Base-by-base conservation (phyloP, 257 asterid genomes). In the Ophiorrhiza pumila region DNA sequence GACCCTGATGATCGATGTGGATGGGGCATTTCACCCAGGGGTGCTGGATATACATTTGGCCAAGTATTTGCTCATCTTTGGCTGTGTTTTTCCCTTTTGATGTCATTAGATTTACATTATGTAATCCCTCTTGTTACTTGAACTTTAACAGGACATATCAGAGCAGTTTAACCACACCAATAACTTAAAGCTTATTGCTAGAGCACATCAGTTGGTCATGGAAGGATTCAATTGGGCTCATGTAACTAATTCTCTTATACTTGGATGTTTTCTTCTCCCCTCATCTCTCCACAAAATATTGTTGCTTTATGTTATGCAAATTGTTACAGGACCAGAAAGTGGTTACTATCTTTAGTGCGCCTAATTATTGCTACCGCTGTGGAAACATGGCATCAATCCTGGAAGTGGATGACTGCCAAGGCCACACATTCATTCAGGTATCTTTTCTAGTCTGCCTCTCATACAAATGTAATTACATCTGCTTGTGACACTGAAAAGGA, bases 151-250 rank as follows among this genome's bases (percentile, higher is more conserved):
- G 97, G 97, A 91, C 74, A 91, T 91, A 81, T 90, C 96, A 0
- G 97, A 88, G 89, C 93, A 90, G 77, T 90, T 90, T 60, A 87
- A 90, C 78, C 93, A 87, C 52, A 83, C 93, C 13, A 88, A 88
- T 78, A 83, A 80, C 73, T 85, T 90, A 82, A 90, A 87, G 85
- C 91, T 90, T 59, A 90, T 88, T 80, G 96, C 91, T 43, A 82
- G 97, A 83, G 96, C 97, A 0, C 97, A 90, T 74, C 97, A 90
- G 87, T 81, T 90, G 78, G 97, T 90, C 76, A 90, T 90, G 97
- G 97, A 90, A 79, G 97, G 97, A 77, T 90, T 79, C 77, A 88
- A 88, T 76, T 88, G 95, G 96, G 96, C 95, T 32, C 95, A 87
- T 81, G 95, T 90, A 87, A 85, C 62, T 62, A 23, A 11, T 46